phyloP scores from a whole-genome alignment of 192 early-diverging fungal species.

The Coemansia sp. region DNA sequence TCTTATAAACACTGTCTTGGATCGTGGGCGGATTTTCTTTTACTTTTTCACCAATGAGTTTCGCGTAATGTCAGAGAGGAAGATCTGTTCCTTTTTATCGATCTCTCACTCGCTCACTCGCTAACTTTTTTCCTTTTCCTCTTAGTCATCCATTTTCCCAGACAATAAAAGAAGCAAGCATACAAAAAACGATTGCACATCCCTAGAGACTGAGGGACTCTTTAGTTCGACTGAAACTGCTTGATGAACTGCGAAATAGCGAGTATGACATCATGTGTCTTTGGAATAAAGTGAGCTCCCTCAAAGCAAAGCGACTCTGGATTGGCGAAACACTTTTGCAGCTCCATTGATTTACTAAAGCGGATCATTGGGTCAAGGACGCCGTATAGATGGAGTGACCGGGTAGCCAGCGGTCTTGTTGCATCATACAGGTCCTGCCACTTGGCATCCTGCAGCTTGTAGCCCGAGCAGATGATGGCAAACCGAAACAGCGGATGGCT shows the following conservation, averaged over 20 bases:
- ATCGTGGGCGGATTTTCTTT: too few relatives aligned
- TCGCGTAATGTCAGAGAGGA: too few relatives aligned
- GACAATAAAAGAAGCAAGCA: background rate
- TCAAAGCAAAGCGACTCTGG: conserved; percentile 26
- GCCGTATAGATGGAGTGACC: conserved; percentile 47
- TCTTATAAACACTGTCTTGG: too few relatives aligned
- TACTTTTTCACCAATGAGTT: too few relatives aligned
- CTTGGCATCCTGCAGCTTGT: conserved; percentile 32
- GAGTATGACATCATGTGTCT: conserved; percentile 24
- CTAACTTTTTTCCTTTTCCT: too few relatives aligned
- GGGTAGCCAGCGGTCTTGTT: conserved; percentile 22
- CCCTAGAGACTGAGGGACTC: too few relatives aligned
- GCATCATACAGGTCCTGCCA: conserved; percentile 36
- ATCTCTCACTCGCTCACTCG: too few relatives aligned
- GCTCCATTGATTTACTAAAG: conserved; percentile 35
- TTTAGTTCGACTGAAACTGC: conserved; percentile 1
- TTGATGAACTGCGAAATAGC: conserved; percentile 30
- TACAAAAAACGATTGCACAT: background rate
- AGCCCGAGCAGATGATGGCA: conserved; percentile 44
- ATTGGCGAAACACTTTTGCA: conserved; percentile 20
- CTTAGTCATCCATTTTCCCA: background rate
- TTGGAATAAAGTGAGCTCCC: conserved; percentile 50
- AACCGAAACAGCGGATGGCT: conserved; percentile 34
- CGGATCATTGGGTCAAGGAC: conserved; percentile 45
- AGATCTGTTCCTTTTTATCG: too few relatives aligned